These are phyloP conservation scores for Hordeum pubiflorum DNA, from an alignment of 202 grass and related monocot genomes.

Conservation along the genomic window DNA sequence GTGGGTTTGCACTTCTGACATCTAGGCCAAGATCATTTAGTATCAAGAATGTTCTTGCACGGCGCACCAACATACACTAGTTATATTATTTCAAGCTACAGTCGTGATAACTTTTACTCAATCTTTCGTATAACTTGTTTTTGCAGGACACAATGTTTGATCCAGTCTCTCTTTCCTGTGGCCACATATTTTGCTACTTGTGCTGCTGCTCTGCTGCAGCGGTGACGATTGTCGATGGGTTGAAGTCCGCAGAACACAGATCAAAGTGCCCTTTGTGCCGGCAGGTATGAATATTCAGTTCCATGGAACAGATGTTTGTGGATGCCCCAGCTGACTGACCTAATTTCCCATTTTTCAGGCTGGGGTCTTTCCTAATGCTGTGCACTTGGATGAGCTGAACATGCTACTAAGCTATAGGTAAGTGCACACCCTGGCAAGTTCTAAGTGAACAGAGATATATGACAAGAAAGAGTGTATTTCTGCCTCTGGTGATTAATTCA, in stretches of 20 bases:
- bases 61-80: not conserved
- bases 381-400: slow-evolving; percentile 66
- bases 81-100: not conserved
- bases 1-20: slow-evolving; percentile 33
- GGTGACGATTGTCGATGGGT: slow-evolving; percentile 62
- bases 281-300: slow-evolving; percentile 32
- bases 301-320: not conserved
- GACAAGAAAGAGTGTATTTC: not conserved
- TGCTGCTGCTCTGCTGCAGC: slow-evolving; percentile 74
- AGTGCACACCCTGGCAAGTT: not conserved
- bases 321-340: not conserved
- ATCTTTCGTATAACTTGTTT: not conserved
- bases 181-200: slow-evolving; percentile 85
- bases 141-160: slow-evolving; percentile 79
- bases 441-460: not conserved
- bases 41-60: not conserved
- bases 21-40: not conserved
- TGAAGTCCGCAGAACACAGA: slow-evolving; percentile 47
- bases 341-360: slow-evolving; percentile 26
- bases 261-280: slow-evolving; percentile 77
- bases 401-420: slow-evolving; percentile 60
- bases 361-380: slow-evolving; percentile 49
- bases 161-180: slow-evolving; percentile 63
- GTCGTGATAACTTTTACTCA: not conserved
- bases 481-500: not conserved